These are phyloP conservation scores for Cochlearia excelsa DNA, from an alignment of 345 rosid species.

Conservation along the genomic window DNA sequence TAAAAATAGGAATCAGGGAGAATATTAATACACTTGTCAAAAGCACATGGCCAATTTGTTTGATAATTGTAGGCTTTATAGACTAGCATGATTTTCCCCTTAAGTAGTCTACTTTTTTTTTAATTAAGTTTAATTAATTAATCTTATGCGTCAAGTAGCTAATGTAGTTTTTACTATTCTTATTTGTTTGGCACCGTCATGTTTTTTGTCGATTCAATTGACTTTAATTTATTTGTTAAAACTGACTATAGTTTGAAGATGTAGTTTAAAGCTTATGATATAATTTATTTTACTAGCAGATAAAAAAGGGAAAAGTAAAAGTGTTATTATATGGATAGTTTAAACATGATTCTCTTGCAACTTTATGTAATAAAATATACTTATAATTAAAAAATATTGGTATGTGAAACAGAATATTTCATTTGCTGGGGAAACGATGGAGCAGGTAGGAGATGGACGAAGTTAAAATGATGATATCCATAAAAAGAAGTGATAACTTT, in stretches of 20 bases:
- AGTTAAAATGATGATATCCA: conserved; percentile 26
- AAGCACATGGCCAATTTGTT: conserved; percentile 34
- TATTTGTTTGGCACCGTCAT: conserved; percentile 31
- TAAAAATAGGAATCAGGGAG: conserved; percentile 21
- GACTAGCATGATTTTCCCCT: conserved; percentile 9
- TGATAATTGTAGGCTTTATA: neutral
- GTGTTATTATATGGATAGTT: neutral
- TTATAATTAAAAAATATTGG: neutral
- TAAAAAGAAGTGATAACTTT: conserved; percentile 24
- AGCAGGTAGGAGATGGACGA: conserved; percentile 38
- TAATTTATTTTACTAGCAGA: too few species aligned
- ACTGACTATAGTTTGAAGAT: too few species aligned
- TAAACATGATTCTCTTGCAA: neutral
- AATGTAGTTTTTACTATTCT: conserved; percentile 2
- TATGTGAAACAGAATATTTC: conserved; percentile 35
- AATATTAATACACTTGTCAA: conserved; percentile 31
- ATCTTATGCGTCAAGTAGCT: neutral
- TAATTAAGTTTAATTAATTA: neutral
- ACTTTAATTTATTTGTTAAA: too few species aligned
- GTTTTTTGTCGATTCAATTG: neutral
- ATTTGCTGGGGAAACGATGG: conserved; percentile 38
- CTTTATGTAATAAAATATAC: neutral
- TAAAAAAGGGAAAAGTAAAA: too few species aligned
- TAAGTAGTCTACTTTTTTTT: neutral
- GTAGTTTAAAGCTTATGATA: too few species aligned